A percentile compares a stretch with the other conserved stretches of the same genome.
Evolutionary conservation across 495 filamentous ascomycete genomes (phyloP).

Genomic region (Lepraria neglecta): DNA sequence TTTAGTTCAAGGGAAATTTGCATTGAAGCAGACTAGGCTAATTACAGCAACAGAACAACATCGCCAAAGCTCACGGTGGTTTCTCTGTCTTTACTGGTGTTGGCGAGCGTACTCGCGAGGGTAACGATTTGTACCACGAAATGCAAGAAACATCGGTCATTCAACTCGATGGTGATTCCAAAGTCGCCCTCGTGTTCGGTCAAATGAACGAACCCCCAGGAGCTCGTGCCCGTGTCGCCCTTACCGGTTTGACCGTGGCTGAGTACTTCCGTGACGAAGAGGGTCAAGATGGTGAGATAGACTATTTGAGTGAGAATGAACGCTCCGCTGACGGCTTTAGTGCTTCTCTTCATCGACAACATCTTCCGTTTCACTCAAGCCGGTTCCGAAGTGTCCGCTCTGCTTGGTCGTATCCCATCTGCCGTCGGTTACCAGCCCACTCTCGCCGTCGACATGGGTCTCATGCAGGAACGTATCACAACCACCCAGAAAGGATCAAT

Average conservation of each 20-base stretch:
- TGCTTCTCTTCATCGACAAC: slow-evolving; percentile 99
- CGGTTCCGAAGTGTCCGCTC: slow-evolving; percentile 99
- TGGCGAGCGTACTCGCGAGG: slow-evolving; percentile 99
- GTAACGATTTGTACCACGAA: slow-evolving; percentile 99
- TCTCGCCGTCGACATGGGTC: slow-evolving; percentile 99
- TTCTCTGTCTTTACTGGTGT: slow-evolving; percentile 99
- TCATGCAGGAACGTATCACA: slow-evolving; percentile 99
- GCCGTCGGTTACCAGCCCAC: slow-evolving; percentile 99
- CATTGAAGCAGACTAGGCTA: slow-evolving; percentile 16
- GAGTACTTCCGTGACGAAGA: slow-evolving; percentile 98
- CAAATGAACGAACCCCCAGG: slow-evolving; percentile 99
- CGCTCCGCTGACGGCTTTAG: slow-evolving; percentile 37
- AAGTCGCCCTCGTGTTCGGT: slow-evolving; percentile 98
- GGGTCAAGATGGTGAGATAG: slow-evolving; percentile 74
- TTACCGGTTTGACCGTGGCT: slow-evolving; percentile 83
- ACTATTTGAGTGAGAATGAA: neutral
- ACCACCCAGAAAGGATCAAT: slow-evolving; percentile 99
- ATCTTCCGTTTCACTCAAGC: slow-evolving; percentile 99
- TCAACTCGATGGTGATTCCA: slow-evolving; percentile 97
- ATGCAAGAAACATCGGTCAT: slow-evolving; percentile 99
- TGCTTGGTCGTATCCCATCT: slow-evolving; percentile 99
- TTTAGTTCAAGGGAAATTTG: slow-evolving; percentile 5
- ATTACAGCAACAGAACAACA: slow-evolving; percentile 73
- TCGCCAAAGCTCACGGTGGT: slow-evolving; percentile 99
- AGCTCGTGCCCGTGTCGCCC: slow-evolving; percentile 98